Evolutionary conservation across 805 yeast genomes (phyloP).

Genomic region (Starmerella tilneyi): DNA sequence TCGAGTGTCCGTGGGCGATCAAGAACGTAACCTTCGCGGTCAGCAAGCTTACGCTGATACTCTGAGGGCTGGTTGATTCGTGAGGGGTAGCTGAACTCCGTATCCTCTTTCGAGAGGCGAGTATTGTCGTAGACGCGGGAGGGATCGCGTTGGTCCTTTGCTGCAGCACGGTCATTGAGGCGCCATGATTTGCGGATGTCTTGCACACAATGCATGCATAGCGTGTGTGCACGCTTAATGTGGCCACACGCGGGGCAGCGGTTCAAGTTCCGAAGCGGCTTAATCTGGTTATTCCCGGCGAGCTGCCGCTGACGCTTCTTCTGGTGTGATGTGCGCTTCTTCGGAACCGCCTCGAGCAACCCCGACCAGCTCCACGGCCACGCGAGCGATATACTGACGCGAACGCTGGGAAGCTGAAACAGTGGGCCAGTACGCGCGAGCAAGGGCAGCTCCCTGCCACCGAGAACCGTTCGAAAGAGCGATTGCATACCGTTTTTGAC

Average conservation of each 20-base stretch:
- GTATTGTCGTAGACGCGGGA: slow-evolving; percentile 25
- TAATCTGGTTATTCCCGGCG: slow-evolving; percentile 71
- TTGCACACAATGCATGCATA: slow-evolving; percentile 86
- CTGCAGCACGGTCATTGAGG: slow-evolving; percentile 21
- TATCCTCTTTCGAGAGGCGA: slow-evolving; percentile 19
- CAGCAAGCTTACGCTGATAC: slow-evolving; percentile 38
- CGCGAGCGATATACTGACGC: slow-evolving; percentile 12
- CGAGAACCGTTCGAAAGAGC: slow-evolving; percentile 16
- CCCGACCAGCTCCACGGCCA: slow-evolving; percentile 22
- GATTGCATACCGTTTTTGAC: slow-evolving; percentile 7
- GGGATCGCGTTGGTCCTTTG: slow-evolving; percentile 20
- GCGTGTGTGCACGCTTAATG: slow-evolving; percentile 75
- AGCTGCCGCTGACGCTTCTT: slow-evolving; percentile 75
- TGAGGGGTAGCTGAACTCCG: slow-evolving; percentile 26
- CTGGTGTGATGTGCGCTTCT: slow-evolving; percentile 81
- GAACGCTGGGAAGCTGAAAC: slow-evolving; percentile 1
- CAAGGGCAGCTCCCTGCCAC: slow-evolving; percentile 1
- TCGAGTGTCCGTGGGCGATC: slow-evolving; percentile 25
- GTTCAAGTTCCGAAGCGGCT: slow-evolving; percentile 63
- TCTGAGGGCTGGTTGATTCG: slow-evolving; percentile 28
- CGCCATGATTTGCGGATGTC: slow-evolving; percentile 73
- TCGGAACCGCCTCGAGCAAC: slow-evolving; percentile 71
- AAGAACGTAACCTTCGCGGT: slow-evolving; percentile 46
- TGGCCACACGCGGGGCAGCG: slow-evolving; percentile 96
- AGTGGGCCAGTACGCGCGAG: slow-evolving; percentile 2